These are phyloP conservation scores for Trichoderma breve DNA, from an alignment of 2,329 filamentous ascomycete species.

Conservation along the genomic window DNA sequence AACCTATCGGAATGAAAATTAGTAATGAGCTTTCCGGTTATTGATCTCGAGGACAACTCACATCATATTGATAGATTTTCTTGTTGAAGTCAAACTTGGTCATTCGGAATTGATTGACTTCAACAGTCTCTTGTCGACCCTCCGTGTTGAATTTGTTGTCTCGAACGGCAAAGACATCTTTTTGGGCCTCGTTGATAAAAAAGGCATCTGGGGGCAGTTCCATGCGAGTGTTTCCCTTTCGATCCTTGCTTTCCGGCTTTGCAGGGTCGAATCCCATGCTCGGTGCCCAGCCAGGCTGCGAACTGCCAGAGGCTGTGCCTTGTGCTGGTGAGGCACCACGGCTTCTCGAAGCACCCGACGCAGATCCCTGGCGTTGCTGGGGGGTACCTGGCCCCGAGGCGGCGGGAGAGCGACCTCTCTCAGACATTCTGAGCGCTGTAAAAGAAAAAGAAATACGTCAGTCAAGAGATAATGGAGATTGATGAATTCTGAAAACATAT, in stretches of 20 bases:
- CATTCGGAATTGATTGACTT: constrained; percentile 76
- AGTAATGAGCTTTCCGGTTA: background rate
- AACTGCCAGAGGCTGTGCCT: constrained; percentile 22
- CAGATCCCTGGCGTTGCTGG: background rate
- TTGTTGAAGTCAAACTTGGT: constrained; percentile 52
- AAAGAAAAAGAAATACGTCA: background rate
- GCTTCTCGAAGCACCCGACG: constrained; percentile 15
- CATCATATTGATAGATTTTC: constrained; percentile 80
- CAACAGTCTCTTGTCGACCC: constrained; percentile 54
- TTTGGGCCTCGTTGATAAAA: constrained; percentile 32
- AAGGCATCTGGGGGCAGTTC: constrained; percentile 61
- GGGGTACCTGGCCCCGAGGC: constrained; percentile 16
- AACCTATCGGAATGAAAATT: constrained; percentile 48
- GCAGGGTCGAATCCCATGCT: constrained; percentile 47
- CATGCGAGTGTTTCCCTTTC: constrained; percentile 47
- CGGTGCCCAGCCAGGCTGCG: constrained; percentile 28
- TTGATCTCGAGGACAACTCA: constrained; percentile 45
- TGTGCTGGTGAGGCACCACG: constrained; percentile 23
- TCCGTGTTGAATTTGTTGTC: constrained; percentile 51
- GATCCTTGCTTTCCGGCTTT: constrained; percentile 28
- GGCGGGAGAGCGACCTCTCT: constrained; percentile 32
- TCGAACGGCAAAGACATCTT: constrained; percentile 37
- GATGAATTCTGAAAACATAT: background rate
- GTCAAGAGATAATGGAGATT: background rate
- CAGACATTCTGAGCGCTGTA: constrained; percentile 32